Base-by-base conservation (phyloP, 1,284 basidiomycete species). In the Afroboletus lepidellus region DNA sequence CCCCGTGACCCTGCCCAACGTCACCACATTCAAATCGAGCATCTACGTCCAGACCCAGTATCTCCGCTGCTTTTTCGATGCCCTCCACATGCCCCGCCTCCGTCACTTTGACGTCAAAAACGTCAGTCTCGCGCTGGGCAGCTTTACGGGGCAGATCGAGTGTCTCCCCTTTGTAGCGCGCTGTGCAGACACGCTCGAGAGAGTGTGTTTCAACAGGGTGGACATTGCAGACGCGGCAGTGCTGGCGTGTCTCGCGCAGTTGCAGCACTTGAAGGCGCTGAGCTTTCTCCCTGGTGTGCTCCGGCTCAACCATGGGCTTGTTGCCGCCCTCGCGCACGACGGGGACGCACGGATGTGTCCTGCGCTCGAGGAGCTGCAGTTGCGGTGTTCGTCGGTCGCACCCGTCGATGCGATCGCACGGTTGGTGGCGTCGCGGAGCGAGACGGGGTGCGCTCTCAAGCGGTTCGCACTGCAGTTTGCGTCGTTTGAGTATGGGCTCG, bases 111-210 rank as follows among this genome's bases (percentile, higher is more conserved):
- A 58, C 18, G 48, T 67, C 9, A 56, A 53, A 21, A 69, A 67
- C 37, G 68, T 57, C 53, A 60, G 58, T 48, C 68, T 64, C 36
- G 51, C 57, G 1, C 48, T 70, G 5, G 65, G 68, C 29, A 59
- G 56, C 13, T 64, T 60, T 33, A 32, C 46, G 0, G 66, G 66
- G 0, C 65, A 71, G 8, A 54, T 44, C 3, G 66, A 71, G n/a
- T 70, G 57, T 20, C 48, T 67, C 0, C 63, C 66, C 9, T 53
- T 70, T 23, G 52, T 67, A 20, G 38, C 20, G 4, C 57, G 66
- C 5, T 69, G 60, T 5, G 64, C 60, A 0, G 56, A 64, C n/a
- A 71, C 67, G 11, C 67, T 71, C 38, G 66, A 69, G 48, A 58
- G 46, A 41, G 51, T 67, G 15, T 58, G 23, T 21, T 59, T 71